These are phyloP conservation scores for Pyrenochaeta sp. DNA, from an alignment of 2,329 filamentous ascomycete species.

Conservation along the genomic window DNA sequence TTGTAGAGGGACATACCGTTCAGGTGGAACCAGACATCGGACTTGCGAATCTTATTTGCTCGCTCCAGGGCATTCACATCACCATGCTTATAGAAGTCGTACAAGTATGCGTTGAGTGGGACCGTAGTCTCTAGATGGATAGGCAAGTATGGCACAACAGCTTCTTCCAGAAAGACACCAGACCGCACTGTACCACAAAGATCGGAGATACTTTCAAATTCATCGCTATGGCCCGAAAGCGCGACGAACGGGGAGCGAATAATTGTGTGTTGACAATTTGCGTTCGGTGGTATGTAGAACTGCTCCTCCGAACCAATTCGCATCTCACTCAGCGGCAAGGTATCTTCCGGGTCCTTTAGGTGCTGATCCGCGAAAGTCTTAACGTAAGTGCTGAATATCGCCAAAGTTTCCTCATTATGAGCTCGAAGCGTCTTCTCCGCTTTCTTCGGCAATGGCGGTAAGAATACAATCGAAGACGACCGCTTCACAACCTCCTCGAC, in stretches of 20 bases:
- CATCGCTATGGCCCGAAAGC: slow-evolving; percentile 71
- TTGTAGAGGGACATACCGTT: too few relatives aligned
- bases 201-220: slow-evolving; percentile 70
- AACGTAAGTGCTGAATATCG: slow-evolving; percentile 73
- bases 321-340: slow-evolving; percentile 66
- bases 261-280: slow-evolving; percentile 45
- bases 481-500: slow-evolving; percentile 59
- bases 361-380: slow-evolving; percentile 73
- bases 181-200: slow-evolving; percentile 70
- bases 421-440: slow-evolving; percentile 64
- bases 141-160: slow-evolving; percentile 73
- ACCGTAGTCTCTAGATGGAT: slow-evolving; percentile 62
- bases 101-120: slow-evolving; percentile 72
- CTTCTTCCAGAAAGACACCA: slow-evolving; percentile 77
- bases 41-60: slow-evolving; percentile 71
- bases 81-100: slow-evolving; percentile 80
- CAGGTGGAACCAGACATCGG: slow-evolving; percentile 75
- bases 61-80: slow-evolving; percentile 65
- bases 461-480: slow-evolving; percentile 69
- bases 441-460: slow-evolving; percentile 67
- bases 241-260: slow-evolving; percentile 74
- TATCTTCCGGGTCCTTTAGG: slow-evolving; percentile 60
- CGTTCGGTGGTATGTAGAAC: too few relatives aligned
- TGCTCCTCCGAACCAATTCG: too few relatives aligned
- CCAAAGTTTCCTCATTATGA: slow-evolving; percentile 71